Conservation (phyloP, 257 asterid species). For the Penstemon eatonii region DNA sequence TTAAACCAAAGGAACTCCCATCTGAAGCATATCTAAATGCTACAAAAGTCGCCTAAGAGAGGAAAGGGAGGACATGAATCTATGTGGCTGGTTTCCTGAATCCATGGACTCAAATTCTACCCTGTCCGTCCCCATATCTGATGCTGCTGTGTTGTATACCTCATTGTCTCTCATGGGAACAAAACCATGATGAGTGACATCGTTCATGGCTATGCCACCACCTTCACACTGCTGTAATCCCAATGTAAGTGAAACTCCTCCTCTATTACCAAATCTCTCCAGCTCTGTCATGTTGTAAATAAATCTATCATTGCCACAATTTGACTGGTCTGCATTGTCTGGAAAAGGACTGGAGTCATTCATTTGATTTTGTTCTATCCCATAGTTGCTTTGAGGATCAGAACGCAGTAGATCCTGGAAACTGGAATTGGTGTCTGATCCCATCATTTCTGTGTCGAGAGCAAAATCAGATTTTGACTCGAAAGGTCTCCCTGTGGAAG, state of each 20-base stretch:
- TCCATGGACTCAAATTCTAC: conserved; percentile 59
- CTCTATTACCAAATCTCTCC: conserved; percentile 50
- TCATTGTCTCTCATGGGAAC: conserved; percentile 50
- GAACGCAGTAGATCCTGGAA: conserved; percentile 29
- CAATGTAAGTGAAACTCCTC: conserved; percentile 67
- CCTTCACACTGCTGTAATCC: conserved; percentile 79
- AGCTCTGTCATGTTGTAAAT: conserved; percentile 58
- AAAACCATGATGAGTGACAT: conserved; percentile 39
- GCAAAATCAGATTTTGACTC: conserved; percentile 45
- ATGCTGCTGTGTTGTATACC: conserved; percentile 35
- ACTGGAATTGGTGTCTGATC: conserved; percentile 35
- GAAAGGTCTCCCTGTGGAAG: conserved; percentile 39
- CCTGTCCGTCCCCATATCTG: conserved; percentile 47
- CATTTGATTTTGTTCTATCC: conserved; percentile 29
- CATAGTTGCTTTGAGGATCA: conserved; percentile 30
- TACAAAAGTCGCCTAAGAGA: conserved; percentile 48
- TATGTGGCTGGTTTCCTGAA: conserved; percentile 48
- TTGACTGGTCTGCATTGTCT: conserved; percentile 27
- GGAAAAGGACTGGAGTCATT: conserved; percentile 27
- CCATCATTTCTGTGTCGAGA: conserved; percentile 46
- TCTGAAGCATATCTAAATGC: conserved; percentile 20
- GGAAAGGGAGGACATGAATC: conserved; percentile 45
- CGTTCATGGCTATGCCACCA: conserved; percentile 40
- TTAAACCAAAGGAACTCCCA: background rate
- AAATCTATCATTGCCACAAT: conserved; percentile 34